Evolutionary conservation across 352 stramenopile genomes (phyloP).

Genomic region (Phytophthora quininea): DNA sequence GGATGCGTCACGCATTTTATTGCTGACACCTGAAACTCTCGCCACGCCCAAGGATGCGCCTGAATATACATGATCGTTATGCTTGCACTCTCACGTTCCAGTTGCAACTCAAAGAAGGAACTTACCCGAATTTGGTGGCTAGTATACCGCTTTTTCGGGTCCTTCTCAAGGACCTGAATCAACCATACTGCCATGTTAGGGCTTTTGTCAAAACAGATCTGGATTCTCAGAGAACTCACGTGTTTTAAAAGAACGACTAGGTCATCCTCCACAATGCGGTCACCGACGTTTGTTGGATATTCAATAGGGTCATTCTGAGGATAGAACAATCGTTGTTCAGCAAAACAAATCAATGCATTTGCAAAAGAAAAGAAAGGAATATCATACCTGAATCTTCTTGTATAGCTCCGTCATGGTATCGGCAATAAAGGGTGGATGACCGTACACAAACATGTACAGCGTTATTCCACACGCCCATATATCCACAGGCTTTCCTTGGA

Average conservation of each 20-base stretch:
- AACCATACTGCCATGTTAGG: not conserved
- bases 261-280: constrained; percentile 54
- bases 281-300: constrained; percentile 52
- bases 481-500: constrained; percentile 86
- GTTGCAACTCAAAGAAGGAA: not conserved
- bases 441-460: constrained; percentile 97
- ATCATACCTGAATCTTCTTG: constrained; percentile 83
- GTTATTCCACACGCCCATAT: constrained; percentile 97
- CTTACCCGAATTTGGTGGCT: constrained; percentile 75
- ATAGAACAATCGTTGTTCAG: not conserved
- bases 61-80: constrained; percentile 2
- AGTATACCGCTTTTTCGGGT: constrained; percentile 61
- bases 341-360: not conserved
- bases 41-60: constrained; percentile 76
- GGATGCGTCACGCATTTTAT: constrained; percentile 74
- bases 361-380: constrained; percentile 21
- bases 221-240: constrained; percentile 26
- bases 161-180: constrained; percentile 77
- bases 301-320: constrained; percentile 67
- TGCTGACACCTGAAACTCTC: constrained; percentile 70
- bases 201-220: not conserved
- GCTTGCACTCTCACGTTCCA: not conserved
- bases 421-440: constrained; percentile 92
- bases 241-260: constrained; percentile 73
- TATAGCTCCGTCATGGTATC: constrained; percentile 92